Evolutionary conservation across 257 asterid species (phyloP).

Genomic region (Nicotiana sylvestris): DNA sequence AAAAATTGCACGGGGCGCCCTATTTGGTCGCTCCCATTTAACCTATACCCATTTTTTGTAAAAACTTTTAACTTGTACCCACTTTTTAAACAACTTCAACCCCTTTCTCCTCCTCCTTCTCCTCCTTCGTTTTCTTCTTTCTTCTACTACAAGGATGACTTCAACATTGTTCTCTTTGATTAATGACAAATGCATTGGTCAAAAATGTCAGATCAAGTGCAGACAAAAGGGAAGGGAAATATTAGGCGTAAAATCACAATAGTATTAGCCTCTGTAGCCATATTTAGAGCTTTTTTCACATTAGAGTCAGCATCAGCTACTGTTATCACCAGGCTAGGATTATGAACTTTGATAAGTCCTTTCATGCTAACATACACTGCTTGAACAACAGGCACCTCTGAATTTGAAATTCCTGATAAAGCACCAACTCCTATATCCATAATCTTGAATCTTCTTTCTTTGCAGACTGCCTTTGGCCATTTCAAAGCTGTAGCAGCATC

Average conservation of each 20-base stretch:
- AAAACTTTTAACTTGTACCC: too few relatives aligned
- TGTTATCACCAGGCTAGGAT: slow-evolving; percentile 69
- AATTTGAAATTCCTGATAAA: slow-evolving; percentile 55
- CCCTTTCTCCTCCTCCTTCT: too few relatives aligned
- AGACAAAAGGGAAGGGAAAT: neutral
- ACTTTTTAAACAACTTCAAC: too few relatives aligned
- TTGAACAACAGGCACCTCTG: slow-evolving; percentile 80
- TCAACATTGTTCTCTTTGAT: too few relatives aligned
- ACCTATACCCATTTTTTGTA: too few relatives aligned
- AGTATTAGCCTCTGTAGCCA: slow-evolving; percentile 32
- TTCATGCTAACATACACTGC: slow-evolving; percentile 82
- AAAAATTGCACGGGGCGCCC: too few relatives aligned
- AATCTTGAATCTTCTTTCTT: slow-evolving; percentile 82
- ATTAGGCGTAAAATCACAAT: neutral
- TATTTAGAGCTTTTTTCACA: slow-evolving; percentile 71
- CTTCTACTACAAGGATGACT: too few relatives aligned
- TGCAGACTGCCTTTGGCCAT: slow-evolving; percentile 79
- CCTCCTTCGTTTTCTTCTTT: too few relatives aligned
- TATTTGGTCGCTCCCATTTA: too few relatives aligned
- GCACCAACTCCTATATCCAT: slow-evolving; percentile 76
- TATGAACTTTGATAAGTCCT: slow-evolving; percentile 75
- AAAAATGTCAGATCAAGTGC: neutral
- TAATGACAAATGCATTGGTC: neutral
- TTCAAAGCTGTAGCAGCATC: neutral
- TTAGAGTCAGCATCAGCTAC: slow-evolving; percentile 54